Evolutionary conservation across 768 basidiomycete genomes (phyloP).

Genomic region (Lanmaoa rubissima): DNA sequence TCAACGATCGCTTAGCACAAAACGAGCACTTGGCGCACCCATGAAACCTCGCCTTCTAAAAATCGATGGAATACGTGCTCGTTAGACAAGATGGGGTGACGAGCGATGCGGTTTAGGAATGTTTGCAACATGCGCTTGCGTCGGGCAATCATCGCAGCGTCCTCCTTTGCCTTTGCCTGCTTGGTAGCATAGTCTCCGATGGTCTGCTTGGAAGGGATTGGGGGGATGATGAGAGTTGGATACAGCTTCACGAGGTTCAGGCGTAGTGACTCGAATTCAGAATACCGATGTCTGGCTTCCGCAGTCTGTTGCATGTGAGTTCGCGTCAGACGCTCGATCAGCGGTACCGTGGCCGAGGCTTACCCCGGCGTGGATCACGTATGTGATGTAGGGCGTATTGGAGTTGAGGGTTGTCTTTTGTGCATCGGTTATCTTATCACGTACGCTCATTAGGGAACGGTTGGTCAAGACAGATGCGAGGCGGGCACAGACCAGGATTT

Average conservation of each 20-base stretch:
- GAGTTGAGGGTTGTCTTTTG: slow-evolving; percentile 91
- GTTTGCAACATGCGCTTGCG: slow-evolving; percentile 94
- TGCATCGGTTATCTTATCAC: slow-evolving; percentile 84
- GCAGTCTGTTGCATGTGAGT: slow-evolving; percentile 51
- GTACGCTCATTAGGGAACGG: slow-evolving; percentile 8
- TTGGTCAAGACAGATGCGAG: neutral
- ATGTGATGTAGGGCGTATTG: slow-evolving; percentile 90
- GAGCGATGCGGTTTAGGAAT: slow-evolving; percentile 85
- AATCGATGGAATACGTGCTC: slow-evolving; percentile 97
- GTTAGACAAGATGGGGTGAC: slow-evolving; percentile 93
- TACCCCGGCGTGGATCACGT: slow-evolving; percentile 89
- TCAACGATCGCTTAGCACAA: slow-evolving; percentile 3
- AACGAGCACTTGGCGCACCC: slow-evolving; percentile 53
- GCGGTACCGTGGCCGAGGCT: slow-evolving; percentile 20
- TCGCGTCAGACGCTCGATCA: slow-evolving; percentile 5
- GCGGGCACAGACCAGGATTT: slow-evolving; percentile 61
- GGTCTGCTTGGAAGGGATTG: slow-evolving; percentile 96
- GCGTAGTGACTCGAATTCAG: slow-evolving; percentile 94
- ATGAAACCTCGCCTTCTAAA: slow-evolving; percentile 92
- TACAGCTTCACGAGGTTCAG: slow-evolving; percentile 82
- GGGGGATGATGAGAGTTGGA: slow-evolving; percentile 94
- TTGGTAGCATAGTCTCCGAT: slow-evolving; percentile 97
- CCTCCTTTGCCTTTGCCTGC: slow-evolving; percentile 95
- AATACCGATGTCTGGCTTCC: slow-evolving; percentile 88
- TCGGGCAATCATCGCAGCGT: slow-evolving; percentile 84